phyloP scores from a whole-genome alignment of 2,329 filamentous ascomycete species.

The Aspergillus sp. region DNA sequence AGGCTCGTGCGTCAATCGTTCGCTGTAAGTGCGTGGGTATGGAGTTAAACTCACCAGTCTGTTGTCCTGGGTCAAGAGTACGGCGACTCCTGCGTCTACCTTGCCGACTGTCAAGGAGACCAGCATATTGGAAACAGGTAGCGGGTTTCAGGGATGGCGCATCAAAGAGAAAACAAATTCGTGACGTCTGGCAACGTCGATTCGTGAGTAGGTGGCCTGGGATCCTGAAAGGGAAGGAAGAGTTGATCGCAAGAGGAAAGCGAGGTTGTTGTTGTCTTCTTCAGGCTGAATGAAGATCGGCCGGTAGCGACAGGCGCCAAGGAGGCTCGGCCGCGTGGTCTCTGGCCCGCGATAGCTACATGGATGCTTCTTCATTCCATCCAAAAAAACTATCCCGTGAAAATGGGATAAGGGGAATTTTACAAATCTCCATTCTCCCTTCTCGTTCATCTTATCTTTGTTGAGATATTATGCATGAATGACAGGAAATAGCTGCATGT shows the following conservation, averaged over 20 bases:
- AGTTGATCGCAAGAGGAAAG: not conserved
- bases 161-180: constrained; percentile 2
- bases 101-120: constrained; percentile 98
- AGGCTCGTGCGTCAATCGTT: constrained; percentile 9
- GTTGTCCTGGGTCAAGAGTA: constrained; percentile 95
- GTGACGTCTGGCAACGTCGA: not conserved
- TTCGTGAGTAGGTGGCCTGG: not conserved
- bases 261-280: constrained; percentile 10
- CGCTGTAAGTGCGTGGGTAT: not conserved
- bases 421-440: not conserved
- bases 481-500: not conserved
- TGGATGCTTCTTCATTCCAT: not conserved
- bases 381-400: no score
- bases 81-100: constrained; percentile 97
- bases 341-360: constrained; percentile 8
- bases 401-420: not conserved
- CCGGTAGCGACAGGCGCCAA: constrained; percentile 33
- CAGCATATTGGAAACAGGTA: constrained; percentile 65
- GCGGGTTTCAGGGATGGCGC: not conserved
- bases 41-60: constrained; percentile 68
- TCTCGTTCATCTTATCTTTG: not conserved
- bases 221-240: not conserved
- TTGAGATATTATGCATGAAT: not conserved
- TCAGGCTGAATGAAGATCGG: constrained; percentile 27
- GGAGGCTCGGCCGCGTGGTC: constrained; percentile 28